Conservation (phyloP, 2,329 filamentous ascomycete genomes). For the Boeremia lycopersici region DNA sequence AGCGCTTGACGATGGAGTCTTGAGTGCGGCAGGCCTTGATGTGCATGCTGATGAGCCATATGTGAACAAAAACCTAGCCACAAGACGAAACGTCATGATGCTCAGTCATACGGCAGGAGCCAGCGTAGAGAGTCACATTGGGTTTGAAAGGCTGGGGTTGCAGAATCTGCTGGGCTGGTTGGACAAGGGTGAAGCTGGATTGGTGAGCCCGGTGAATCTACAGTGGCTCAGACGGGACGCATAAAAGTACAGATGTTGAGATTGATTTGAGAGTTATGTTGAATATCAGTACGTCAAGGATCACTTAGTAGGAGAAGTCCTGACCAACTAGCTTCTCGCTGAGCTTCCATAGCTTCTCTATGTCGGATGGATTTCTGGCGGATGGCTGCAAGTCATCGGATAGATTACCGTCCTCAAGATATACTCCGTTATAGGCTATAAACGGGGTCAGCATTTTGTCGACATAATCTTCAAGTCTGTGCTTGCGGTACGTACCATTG, state of each 20-base stretch:
- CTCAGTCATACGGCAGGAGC: constrained; percentile 73
- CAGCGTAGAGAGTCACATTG: constrained; percentile 69
- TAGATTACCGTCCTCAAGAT: constrained; percentile 33
- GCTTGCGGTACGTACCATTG: constrained; percentile 9
- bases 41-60: constrained; percentile 67
- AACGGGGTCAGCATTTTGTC: background rate
- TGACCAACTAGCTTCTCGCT: constrained; percentile 42
- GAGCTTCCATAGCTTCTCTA: constrained; percentile 41
- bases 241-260: background rate
- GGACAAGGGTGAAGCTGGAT: constrained; percentile 53
- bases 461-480: background rate
- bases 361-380: constrained; percentile 29
- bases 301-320: constrained; percentile 29
- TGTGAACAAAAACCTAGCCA: constrained; percentile 56
- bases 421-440: constrained; percentile 31
- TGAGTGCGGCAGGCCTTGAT: constrained; percentile 65
- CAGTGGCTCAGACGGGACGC: constrained; percentile 52
- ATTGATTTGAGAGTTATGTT: too few species aligned
- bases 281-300: background rate
- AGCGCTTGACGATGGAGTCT: constrained; percentile 59
- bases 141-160: constrained; percentile 71
- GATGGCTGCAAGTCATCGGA: constrained; percentile 23
- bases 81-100: constrained; percentile 59
- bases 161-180: constrained; percentile 68
- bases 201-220: constrained; percentile 68